phyloP scores from a whole-genome alignment of 495 filamentous ascomycete genomes.

The Pyrenopolyporus hunteri region DNA sequence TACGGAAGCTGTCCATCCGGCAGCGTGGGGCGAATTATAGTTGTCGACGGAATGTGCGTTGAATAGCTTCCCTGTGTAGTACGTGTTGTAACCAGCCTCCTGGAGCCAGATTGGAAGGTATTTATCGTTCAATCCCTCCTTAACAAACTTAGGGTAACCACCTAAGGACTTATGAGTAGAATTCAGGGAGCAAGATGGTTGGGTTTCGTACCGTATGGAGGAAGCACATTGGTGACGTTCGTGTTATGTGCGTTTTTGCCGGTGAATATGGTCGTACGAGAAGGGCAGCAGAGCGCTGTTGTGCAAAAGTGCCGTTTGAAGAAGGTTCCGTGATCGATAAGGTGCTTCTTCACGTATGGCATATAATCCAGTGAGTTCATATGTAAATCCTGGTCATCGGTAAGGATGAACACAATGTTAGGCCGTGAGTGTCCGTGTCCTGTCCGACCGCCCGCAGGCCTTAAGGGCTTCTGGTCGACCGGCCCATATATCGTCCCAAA shows the following conservation, averaged over 20 bases:
- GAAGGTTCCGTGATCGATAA: constrained; percentile 60
- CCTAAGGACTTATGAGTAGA: constrained; percentile 46
- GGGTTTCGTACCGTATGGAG: constrained; percentile 59
- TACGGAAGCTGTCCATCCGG: constrained; percentile 61
- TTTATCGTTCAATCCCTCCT: constrained; percentile 67
- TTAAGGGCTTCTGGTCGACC: constrained; percentile 19
- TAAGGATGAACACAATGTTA: constrained; percentile 69
- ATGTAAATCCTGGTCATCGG: constrained; percentile 70
- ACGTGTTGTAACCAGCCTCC: constrained; percentile 71
- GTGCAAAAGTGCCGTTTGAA: constrained; percentile 67
- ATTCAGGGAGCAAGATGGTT: not conserved
- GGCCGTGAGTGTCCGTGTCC: constrained; percentile 37
- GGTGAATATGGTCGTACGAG: constrained; percentile 67
- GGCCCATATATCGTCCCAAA: constrained; percentile 21
- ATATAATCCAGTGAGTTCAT: constrained; percentile 65
- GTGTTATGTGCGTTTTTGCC: constrained; percentile 75
- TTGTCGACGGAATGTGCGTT: constrained; percentile 66
- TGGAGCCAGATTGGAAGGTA: constrained; percentile 76
- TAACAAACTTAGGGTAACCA: constrained; percentile 73
- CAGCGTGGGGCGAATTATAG: constrained; percentile 62
- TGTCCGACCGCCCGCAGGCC: not conserved
- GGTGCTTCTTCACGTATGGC: constrained; percentile 58
- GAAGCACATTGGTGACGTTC: constrained; percentile 72
- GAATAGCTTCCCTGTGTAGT: constrained; percentile 76
- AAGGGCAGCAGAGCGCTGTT: constrained; percentile 68